Evolutionary conservation across 2,329 filamentous ascomycete genomes (phyloP), one percentile per base, ranked within the genome.

Genomic region (Sodiomyces alkalinus): DNA sequence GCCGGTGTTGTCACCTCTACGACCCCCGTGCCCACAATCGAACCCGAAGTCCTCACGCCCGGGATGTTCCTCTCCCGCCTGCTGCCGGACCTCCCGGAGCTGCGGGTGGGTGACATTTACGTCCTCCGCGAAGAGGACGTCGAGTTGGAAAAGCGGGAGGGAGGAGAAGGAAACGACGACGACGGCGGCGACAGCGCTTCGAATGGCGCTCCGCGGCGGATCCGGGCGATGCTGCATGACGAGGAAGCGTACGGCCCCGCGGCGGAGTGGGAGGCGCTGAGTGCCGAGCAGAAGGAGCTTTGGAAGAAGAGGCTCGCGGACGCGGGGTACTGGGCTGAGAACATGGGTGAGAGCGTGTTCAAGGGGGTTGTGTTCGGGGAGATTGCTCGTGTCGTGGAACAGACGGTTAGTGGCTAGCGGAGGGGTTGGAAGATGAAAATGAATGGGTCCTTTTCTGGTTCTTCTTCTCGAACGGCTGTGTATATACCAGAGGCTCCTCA

Each of bases 301-400:
- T 92, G 83, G 83, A 82, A 73, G 53, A 52, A 66, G 39, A 68
- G 64, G 44, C 60, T 92, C 19, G 59, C 60, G 31, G 62, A 74
- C 30, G 74, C 80, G 1, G 82, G 82, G 0, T 70, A 83, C 38
- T 92, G 81, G 82, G 68, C 69, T n/a, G 73, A 76, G 45, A 63
- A 70, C 20, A 80, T 87, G 60, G 80, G 80, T 3, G 81, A 87
- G 56, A 64, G 61, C 7, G 68, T 90, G 17, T 66, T 92, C 40
- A 73, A 75, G 52, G 79, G 80, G 3, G 68, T 92, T 18, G 56
- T 92, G 36, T 92, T 92, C 52, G 69, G 74, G 13, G 68, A 83
- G 52, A 60, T 81, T 38, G 78, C 68, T 2, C 76, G 68, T 3
- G 55, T 62, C 28, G 68, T 80, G 11, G 67, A 71, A 5, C 56